These are phyloP conservation scores for Ananas comosus DNA, from an alignment of 176 grass and related monocot genomes.

Conservation along the genomic window DNA sequence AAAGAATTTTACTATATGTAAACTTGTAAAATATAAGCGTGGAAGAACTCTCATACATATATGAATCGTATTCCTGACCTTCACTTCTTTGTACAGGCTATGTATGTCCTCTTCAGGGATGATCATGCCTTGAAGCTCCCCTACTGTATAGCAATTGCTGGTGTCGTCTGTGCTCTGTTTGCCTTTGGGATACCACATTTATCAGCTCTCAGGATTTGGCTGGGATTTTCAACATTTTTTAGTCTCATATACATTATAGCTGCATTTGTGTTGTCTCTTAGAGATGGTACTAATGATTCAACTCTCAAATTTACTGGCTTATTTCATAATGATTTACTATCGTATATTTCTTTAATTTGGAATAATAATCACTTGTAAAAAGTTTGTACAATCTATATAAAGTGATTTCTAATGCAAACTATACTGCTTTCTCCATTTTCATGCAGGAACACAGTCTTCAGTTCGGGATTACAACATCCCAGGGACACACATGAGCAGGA, in stretches of 20 bases:
- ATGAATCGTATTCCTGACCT: too few relatives aligned
- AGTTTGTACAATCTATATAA: neutral
- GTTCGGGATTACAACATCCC: constrained; percentile 75
- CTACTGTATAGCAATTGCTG: constrained; percentile 81
- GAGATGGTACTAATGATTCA: constrained; percentile 51
- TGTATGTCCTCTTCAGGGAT: constrained; percentile 68
- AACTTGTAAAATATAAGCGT: too few relatives aligned
- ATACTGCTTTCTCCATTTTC: constrained; percentile 3
- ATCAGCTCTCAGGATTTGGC: constrained; percentile 86
- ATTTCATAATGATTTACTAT: too few relatives aligned
- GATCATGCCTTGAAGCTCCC: constrained; percentile 76
- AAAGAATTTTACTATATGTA: too few relatives aligned
- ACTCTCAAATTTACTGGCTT: neutral
- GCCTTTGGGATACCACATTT: constrained; percentile 86
- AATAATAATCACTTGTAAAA: too few relatives aligned
- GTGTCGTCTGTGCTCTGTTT: constrained; percentile 82
- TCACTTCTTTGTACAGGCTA: constrained; percentile 40
- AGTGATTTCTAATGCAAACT: neutral
- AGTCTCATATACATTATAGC: constrained; percentile 73
- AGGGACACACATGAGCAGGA: constrained; percentile 29
- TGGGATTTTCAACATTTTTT: constrained; percentile 88
- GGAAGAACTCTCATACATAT: too few relatives aligned
- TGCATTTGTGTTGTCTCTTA: constrained; percentile 63
- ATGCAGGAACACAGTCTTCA: constrained; percentile 36
- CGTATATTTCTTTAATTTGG: too few relatives aligned